Conservation (phyloP, 352 stramenopile species). For the Globisporangium spinosum region DNA sequence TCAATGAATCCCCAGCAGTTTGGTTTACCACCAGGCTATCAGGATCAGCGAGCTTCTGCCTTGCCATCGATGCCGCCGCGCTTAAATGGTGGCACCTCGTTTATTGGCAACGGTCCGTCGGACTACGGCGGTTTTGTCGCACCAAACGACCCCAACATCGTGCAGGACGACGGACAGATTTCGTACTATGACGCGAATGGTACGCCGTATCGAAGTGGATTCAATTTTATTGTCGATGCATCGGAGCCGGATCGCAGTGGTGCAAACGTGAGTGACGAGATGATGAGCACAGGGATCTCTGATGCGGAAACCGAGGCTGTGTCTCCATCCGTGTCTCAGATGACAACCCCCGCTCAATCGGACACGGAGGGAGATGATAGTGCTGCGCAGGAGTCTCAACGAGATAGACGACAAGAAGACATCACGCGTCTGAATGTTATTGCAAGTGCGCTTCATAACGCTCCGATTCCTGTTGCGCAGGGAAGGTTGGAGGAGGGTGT, state of each 20-base stretch:
- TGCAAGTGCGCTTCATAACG: slow-evolving; percentile 22
- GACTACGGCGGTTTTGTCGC: slow-evolving; percentile 43
- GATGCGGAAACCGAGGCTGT: slow-evolving; percentile 63
- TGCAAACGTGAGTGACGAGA: background rate
- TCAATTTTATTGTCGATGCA: slow-evolving; percentile 44
- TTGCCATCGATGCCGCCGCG: slow-evolving; percentile 19
- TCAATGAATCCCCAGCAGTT: slow-evolving; percentile 13
- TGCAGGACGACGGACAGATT: slow-evolving; percentile 37
- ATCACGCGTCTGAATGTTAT: slow-evolving; percentile 30
- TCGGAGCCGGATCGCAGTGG: background rate
- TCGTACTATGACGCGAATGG: slow-evolving; percentile 67
- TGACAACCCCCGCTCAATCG: slow-evolving; percentile 65
- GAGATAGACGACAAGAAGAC: slow-evolving; percentile 22
- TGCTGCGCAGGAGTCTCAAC: slow-evolving; percentile 27
- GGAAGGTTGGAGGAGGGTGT: background rate
- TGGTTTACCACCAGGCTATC: slow-evolving; percentile 4
- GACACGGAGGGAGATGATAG: slow-evolving; percentile 49
- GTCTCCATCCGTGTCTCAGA: slow-evolving; percentile 57
- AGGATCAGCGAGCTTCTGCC: slow-evolving; percentile 15
- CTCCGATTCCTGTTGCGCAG: background rate
- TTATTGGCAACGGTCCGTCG: background rate
- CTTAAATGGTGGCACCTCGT: slow-evolving; percentile 7
- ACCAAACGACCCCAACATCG: slow-evolving; percentile 50
- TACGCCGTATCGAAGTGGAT: slow-evolving; percentile 54
- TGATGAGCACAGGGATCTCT: slow-evolving; percentile 21